Evolutionary conservation across 2,329 filamentous ascomycete genomes (phyloP).

Genomic region (Xylariaceae sp.): DNA sequence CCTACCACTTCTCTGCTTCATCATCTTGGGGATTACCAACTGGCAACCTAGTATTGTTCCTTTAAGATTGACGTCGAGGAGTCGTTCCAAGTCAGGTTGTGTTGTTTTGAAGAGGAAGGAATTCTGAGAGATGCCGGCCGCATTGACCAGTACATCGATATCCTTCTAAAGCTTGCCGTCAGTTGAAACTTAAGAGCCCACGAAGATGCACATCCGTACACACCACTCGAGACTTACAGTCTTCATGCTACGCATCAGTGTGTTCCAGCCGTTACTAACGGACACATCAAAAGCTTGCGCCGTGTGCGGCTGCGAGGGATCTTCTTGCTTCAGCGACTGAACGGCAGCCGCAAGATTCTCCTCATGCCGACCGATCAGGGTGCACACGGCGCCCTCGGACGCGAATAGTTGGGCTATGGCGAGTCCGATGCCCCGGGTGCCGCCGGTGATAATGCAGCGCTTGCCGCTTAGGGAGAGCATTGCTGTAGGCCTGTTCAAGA

Average conservation of each 20-base stretch:
- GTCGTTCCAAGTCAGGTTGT: conserved; percentile 55
- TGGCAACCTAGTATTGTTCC: conserved; percentile 69
- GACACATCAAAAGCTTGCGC: conserved; percentile 34
- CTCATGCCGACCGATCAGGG: conserved; percentile 65
- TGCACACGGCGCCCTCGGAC: conserved; percentile 61
- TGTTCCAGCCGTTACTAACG: conserved; percentile 22
- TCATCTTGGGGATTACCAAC: conserved; percentile 55
- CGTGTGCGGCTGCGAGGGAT: conserved; percentile 15
- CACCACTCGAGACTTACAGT: conserved; percentile 3
- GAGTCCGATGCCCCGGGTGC: conserved; percentile 71
- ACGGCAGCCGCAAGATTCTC: conserved; percentile 51
- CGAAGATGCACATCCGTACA: neutral
- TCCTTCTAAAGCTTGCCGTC: conserved; percentile 23
- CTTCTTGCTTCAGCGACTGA: conserved; percentile 36
- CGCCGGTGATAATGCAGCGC: conserved; percentile 70
- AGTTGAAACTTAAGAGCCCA: conserved; percentile 1
- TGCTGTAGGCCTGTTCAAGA: neutral
- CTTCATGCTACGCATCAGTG: neutral
- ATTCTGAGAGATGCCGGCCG: conserved; percentile 74
- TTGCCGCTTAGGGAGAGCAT: conserved; percentile 50
- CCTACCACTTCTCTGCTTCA: conserved; percentile 43
- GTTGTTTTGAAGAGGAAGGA: conserved; percentile 65
- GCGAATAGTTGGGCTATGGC: conserved; percentile 72
- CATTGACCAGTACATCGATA: conserved; percentile 73
- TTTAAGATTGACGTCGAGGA: conserved; percentile 74